Conservation (phyloP, 1,284 basidiomycete genomes). For the Moesziomyces globuligerus region DNA sequence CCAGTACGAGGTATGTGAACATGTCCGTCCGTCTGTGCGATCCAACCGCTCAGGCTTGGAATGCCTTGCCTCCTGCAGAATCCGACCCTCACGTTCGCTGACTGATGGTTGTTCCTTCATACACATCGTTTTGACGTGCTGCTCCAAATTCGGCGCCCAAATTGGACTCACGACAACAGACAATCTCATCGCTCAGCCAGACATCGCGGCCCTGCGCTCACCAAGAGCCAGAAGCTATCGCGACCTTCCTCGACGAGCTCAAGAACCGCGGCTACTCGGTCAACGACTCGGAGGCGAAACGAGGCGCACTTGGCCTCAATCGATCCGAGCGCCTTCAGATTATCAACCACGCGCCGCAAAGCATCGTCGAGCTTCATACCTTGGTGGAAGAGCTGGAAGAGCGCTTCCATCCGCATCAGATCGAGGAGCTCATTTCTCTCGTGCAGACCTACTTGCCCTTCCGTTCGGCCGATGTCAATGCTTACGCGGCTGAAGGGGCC, state of each 20-base stretch:
- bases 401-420: conserved; percentile 74
- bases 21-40: no score
- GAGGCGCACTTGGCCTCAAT: conserved; percentile 75
- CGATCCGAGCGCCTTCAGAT: conserved; percentile 91
- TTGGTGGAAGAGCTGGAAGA: conserved; percentile 91
- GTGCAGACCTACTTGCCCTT: conserved; percentile 71
- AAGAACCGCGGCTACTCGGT: conserved; percentile 38
- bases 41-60: no score
- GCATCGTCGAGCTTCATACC: conserved; percentile 86
- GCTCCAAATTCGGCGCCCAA: no score
- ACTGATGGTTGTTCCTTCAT: no score
- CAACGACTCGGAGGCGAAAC: conserved; percentile 43
- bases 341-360: conserved; percentile 84
- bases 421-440: conserved; percentile 76
- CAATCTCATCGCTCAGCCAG: conserved; percentile 82
- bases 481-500: conserved; percentile 29
- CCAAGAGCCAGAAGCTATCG: conserved; percentile 77
- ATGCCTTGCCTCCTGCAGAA: no score
- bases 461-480: conserved; percentile 11
- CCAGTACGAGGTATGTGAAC: conserved; percentile 81
- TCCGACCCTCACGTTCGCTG: neutral
- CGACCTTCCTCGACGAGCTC: conserved; percentile 76
- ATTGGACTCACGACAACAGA: conserved; percentile 71
- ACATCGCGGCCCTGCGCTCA: conserved; percentile 76
- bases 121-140: no score